Conservation (phyloP, 192 early-diverging fungal species). For the Backusella tarrabulga region DNA sequence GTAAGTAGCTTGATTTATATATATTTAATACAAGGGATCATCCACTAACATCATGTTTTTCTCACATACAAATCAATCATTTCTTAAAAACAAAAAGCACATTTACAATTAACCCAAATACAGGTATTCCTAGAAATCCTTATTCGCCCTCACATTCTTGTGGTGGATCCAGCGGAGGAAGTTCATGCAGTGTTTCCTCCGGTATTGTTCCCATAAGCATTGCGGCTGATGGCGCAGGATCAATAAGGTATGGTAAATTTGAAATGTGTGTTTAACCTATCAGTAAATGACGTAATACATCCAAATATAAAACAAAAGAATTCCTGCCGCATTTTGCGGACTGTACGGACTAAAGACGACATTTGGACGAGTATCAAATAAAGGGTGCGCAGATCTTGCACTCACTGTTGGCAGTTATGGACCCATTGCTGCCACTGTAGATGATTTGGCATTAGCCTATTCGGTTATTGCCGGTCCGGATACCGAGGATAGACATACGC, state of each 20-base stretch:
- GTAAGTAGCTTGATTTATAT: constrained; percentile 12
- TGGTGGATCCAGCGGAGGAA: constrained; percentile 75
- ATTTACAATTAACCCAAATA: constrained; percentile 60
- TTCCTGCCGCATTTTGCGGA: constrained; percentile 71
- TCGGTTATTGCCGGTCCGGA: constrained; percentile 60
- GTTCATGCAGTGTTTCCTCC: constrained; percentile 56
- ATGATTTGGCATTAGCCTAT: constrained; percentile 68
- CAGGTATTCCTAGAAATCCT: constrained; percentile 63
- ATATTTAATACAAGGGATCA: background rate
- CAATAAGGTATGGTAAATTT: constrained; percentile 39
- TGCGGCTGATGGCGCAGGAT: constrained; percentile 73
- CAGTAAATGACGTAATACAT: background rate
- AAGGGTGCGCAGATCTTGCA: constrained; percentile 52
- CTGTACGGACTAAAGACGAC: constrained; percentile 78
- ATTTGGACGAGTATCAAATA: constrained; percentile 53
- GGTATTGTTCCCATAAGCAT: constrained; percentile 69
- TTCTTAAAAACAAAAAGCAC: constrained; percentile 31
- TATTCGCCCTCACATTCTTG: constrained; percentile 53
- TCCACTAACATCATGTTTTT: no score
- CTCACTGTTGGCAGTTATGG: constrained; percentile 60
- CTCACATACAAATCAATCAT: background rate
- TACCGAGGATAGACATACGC: constrained; percentile 40
- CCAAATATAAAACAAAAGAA: constrained; percentile 22
- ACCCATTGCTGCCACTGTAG: constrained; percentile 66
- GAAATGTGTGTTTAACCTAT: no score